A percentile compares a stretch with the other conserved stretches of the same genome.
phyloP scores from a whole-genome alignment of 1,139 yeast genomes.

The Scheffersomyces cryptocercus region DNA sequence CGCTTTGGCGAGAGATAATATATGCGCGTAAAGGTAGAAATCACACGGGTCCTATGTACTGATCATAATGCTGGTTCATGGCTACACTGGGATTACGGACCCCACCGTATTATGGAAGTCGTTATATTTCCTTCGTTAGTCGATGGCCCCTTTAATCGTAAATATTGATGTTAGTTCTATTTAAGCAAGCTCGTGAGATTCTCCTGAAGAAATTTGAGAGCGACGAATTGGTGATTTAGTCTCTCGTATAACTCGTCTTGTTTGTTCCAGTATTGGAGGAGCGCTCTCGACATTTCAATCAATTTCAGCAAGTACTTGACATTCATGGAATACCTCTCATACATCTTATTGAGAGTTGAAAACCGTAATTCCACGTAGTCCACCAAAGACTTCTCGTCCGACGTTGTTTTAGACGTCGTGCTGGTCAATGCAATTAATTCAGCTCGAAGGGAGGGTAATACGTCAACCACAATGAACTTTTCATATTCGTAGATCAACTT shows the following conservation, averaged over 20 bases:
- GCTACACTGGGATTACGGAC: too few relatives aligned
- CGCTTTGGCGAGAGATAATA: too few relatives aligned
- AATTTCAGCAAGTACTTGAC: conserved; percentile 9
- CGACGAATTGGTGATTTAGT: conserved; percentile 12
- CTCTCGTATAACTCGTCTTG: conserved; percentile 5
- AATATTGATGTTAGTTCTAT: not conserved
- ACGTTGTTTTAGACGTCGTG: conserved; percentile 8
- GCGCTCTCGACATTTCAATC: conserved; percentile 4
- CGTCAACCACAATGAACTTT: conserved; percentile 20
- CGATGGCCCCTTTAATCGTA: too few relatives aligned
- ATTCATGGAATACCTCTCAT: conserved; percentile 9
- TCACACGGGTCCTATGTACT: too few relatives aligned
- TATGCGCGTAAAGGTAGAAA: too few relatives aligned
- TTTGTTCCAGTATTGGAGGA: conserved; percentile 6
- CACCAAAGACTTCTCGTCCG: conserved; percentile 1
- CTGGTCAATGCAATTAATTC: conserved; percentile 16
- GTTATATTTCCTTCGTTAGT: too few relatives aligned
- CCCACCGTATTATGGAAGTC: too few relatives aligned
- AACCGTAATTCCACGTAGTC: conserved; percentile 9
- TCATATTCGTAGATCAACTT: conserved; percentile 30
- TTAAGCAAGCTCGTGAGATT: not conserved
- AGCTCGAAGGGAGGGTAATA: conserved; percentile 32
- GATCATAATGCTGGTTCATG: too few relatives aligned
- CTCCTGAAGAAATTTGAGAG: conserved; percentile 3
- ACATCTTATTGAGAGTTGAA: conserved; percentile 7